phyloP scores from a whole-genome alignment of 2,329 filamentous ascomycete species.

The Claviceps capensis region DNA sequence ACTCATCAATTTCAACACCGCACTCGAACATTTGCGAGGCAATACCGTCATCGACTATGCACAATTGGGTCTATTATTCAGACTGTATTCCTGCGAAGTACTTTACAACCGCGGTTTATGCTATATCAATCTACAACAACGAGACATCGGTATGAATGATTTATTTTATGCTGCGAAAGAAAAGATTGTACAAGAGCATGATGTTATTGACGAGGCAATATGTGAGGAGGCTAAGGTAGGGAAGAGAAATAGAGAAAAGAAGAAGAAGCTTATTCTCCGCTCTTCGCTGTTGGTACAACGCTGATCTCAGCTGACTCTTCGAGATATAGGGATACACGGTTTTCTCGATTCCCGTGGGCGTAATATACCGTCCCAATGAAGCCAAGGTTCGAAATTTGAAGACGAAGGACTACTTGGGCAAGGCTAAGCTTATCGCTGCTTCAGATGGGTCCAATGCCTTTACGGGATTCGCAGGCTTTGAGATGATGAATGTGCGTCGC shows the following conservation, averaged over 20 bases:
- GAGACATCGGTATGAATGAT: conserved; percentile 82
- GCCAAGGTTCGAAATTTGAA: conserved; percentile 98
- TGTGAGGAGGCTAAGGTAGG: conserved; percentile 78
- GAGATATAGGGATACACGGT: conserved; percentile 77
- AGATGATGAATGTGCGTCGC: conserved; percentile 56
- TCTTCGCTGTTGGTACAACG: neutral
- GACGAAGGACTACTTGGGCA: conserved; percentile 93
- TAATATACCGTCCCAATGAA: conserved; percentile 89
- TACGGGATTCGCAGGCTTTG: conserved; percentile 67
- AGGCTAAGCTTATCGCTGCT: conserved; percentile 83
- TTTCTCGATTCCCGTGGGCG: conserved; percentile 92
- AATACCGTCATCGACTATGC: conserved; percentile 98
- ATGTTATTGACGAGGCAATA: conserved; percentile 96
- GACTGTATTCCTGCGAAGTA: conserved; percentile 93
- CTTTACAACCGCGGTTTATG: conserved; percentile 94
- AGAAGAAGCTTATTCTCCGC: neutral
- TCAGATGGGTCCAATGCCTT: conserved; percentile 70
- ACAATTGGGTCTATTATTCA: conserved; percentile 88
- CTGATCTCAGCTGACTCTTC: conserved; percentile 3
- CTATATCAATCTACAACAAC: conserved; percentile 92
- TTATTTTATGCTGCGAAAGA: conserved; percentile 83
- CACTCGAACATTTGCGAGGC: conserved; percentile 80
- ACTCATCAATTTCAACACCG: conserved; percentile 97
- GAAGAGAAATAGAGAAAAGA: neutral
- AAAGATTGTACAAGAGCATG: conserved; percentile 90